Percentiles rank a stretch among this genome's conserved stretches.
Conservation (phyloP, 306 rosid genomes). For the Cicer arietinum region DNA sequence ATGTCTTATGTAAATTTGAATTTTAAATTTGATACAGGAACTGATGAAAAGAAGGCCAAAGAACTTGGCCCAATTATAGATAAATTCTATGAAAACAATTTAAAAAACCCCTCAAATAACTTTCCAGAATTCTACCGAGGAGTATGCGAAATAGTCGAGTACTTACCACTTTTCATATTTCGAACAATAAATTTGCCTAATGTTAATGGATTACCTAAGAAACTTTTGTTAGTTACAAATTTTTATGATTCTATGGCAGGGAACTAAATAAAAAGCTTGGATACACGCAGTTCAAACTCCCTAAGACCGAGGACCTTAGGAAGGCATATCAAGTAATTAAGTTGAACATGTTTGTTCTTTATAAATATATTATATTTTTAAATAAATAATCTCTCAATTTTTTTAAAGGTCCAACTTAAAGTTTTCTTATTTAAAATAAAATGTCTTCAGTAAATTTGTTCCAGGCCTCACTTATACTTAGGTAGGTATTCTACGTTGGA, state of each 20-base stretch:
- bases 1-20: no score
- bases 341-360: no score
- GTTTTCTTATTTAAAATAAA: no score
- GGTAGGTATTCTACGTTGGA: no score
- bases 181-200: neutral
- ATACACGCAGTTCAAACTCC: conserved; percentile 58
- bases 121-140: conserved; percentile 49
- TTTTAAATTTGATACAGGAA: conserved; percentile 43
- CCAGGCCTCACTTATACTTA: no score
- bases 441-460: no score
- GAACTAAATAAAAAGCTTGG: conserved; percentile 51
- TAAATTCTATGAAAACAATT: neutral
- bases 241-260: conserved; percentile 45
- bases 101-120: neutral
- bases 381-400: no score
- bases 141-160: conserved; percentile 64
- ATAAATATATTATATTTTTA: no score
- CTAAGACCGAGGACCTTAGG: neutral
- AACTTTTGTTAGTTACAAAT: neutral
- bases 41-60: conserved; percentile 47
- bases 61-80: conserved; percentile 45
- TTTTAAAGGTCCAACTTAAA: no score
- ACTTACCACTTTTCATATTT: conserved; percentile 33
- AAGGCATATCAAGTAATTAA: neutral
- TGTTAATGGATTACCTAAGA: neutral